These are phyloP conservation scores for Cronartium quercuum DNA, from an alignment of 1,284 basidiomycete genomes.

Conservation along the genomic window DNA sequence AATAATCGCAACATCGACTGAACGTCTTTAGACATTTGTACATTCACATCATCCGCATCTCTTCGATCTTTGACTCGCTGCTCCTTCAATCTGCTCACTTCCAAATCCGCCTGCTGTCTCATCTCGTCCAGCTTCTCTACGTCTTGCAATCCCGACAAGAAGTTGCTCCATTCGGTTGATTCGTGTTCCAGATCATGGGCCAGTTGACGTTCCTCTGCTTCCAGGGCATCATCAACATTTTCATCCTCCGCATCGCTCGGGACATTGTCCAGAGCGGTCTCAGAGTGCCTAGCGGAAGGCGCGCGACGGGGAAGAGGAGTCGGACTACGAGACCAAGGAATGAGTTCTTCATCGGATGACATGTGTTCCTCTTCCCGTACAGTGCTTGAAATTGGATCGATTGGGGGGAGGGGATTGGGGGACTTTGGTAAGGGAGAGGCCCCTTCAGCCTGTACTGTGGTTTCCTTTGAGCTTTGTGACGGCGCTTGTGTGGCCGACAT, in stretches of 20 bases:
- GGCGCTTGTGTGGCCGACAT: background rate
- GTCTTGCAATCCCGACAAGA: constrained; percentile 23
- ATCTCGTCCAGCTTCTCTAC: constrained; percentile 16
- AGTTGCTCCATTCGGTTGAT: constrained; percentile 26
- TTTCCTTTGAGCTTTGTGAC: background rate
- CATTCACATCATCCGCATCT: constrained; percentile 29
- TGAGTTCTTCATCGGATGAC: background rate
- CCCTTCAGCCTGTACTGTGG: background rate
- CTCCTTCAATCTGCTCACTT: constrained; percentile 9
- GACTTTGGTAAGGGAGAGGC: background rate
- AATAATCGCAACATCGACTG: constrained; percentile 66
- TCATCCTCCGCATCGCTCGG: constrained; percentile 16
- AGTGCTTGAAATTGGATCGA: background rate
- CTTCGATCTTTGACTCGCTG: constrained; percentile 29
- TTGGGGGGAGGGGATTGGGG: background rate
- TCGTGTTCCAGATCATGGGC: constrained; percentile 8
- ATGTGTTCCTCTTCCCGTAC: background rate
- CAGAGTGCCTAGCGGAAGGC: background rate
- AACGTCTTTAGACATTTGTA: constrained; percentile 29
- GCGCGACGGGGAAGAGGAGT: background rate
- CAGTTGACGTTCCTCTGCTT: constrained; percentile 24
- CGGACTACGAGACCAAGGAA: constrained; percentile 32
- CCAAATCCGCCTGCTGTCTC: constrained; percentile 11
- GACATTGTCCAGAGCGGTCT: background rate
- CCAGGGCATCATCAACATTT: constrained; percentile 13